Conservation (phyloP, 192 early-diverging fungal genomes). For the Thamnidium elegans region DNA sequence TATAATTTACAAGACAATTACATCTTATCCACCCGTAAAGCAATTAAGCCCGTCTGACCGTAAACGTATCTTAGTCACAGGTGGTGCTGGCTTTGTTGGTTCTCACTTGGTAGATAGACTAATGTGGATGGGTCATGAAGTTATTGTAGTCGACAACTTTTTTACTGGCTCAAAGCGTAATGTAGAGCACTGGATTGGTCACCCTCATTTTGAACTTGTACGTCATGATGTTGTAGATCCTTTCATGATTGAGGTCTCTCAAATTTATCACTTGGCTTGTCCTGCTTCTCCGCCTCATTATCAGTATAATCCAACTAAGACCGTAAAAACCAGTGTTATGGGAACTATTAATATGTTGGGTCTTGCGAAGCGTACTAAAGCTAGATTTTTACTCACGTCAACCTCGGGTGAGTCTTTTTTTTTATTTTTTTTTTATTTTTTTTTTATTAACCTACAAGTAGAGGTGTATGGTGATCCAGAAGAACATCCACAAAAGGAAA, state of each 20-base stretch:
- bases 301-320: conserved; percentile 84
- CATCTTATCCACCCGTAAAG: conserved; percentile 57
- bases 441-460: conserved; percentile 20
- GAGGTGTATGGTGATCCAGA: conserved; percentile 87
- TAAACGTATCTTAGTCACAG: conserved; percentile 78
- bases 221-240: conserved; percentile 84
- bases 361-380: conserved; percentile 77
- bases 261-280: conserved; percentile 86
- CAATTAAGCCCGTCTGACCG: conserved; percentile 48
- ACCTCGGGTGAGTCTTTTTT: conserved; percentile 60
- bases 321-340: conserved; percentile 80
- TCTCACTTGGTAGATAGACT: conserved; percentile 78
- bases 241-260: conserved; percentile 78
- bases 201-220: conserved; percentile 78
- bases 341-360: conserved; percentile 88
- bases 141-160: conserved; percentile 80
- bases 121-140: conserved; percentile 80
- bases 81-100: conserved; percentile 87
- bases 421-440: not conserved
- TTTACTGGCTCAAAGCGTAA: conserved; percentile 76
- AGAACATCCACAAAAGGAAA: conserved; percentile 81
- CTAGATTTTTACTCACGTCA: conserved; percentile 72
- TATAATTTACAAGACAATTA: conserved; percentile 40
- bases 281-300: conserved; percentile 87
- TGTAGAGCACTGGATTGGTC: conserved; percentile 79